A percentile compares a stretch with the other conserved stretches of the same genome.
phyloP scores from a whole-genome alignment of 2,329 filamentous ascomycete genomes.

The Nothophaeocryptopus gaeumannii region DNA sequence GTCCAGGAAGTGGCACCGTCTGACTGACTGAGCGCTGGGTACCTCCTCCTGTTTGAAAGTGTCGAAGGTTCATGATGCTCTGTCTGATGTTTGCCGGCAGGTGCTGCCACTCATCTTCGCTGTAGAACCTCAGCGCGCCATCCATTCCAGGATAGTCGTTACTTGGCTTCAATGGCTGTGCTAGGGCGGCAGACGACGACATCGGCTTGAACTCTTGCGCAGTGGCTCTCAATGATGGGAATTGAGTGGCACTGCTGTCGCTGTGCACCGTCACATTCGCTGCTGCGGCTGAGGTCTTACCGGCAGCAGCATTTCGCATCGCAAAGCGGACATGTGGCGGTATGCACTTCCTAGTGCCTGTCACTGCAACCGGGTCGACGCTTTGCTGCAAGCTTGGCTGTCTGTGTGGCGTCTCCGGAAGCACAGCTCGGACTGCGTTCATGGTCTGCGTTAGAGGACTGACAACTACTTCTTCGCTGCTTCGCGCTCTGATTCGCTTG shows the following conservation, averaged over 20 bases:
- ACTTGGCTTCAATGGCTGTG: not conserved
- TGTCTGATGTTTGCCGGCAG: slow-evolving; percentile 4
- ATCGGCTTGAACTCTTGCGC: slow-evolving; percentile 28
- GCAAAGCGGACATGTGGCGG: slow-evolving; percentile 15
- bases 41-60: too few species aligned
- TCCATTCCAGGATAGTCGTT: not conserved
- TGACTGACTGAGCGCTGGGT: too few species aligned
- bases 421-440: slow-evolving; percentile 1
- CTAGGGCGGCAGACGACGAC: not conserved
- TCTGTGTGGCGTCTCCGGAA: slow-evolving; percentile 7
- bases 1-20: too few species aligned
- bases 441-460: slow-evolving; percentile 8
- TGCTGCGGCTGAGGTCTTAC: slow-evolving; percentile 1
- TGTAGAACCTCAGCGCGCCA: slow-evolving; percentile 6
- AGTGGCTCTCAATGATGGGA: slow-evolving; percentile 26
- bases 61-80: slow-evolving; percentile 3
- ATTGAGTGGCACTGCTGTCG: not conserved
- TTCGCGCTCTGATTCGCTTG: not conserved
- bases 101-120: slow-evolving; percentile 8
- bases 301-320: slow-evolving; percentile 3
- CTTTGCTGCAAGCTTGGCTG: not conserved
- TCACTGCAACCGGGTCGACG: not conserved
- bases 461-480: slow-evolving; percentile 1
- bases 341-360: not conserved
- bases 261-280: too few species aligned